Evolutionary conservation across 805 yeast species (phyloP).

Genomic region (Jamesozyma spencerorum): DNA sequence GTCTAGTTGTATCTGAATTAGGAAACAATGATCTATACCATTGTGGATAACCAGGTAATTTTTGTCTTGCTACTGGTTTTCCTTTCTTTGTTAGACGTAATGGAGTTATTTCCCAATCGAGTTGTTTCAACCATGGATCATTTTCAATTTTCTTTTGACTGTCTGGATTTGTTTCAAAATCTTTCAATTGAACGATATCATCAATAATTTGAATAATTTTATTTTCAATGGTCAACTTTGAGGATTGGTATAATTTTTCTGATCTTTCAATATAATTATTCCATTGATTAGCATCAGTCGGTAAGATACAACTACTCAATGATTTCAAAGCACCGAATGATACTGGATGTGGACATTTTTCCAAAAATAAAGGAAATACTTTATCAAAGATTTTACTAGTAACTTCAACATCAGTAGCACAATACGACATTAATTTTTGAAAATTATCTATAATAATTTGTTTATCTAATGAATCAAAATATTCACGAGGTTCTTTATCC

Average conservation of each 20-base stretch:
- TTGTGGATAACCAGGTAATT: conserved; percentile 81
- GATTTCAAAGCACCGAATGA: conserved; percentile 79
- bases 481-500: conserved; percentile 60
- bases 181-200: conserved; percentile 42
- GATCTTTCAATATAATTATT: conserved; percentile 56
- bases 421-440: conserved; percentile 58
- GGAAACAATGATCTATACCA: conserved; percentile 70
- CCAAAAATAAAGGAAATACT: conserved; percentile 58
- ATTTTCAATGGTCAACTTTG: conserved; percentile 45
- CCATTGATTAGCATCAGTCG: conserved; percentile 67
- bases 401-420: conserved; percentile 74
- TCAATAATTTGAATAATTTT: conserved; percentile 53
- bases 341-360: conserved; percentile 84
- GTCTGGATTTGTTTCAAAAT: conserved; percentile 16
- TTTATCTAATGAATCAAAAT: conserved; percentile 48
- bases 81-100: conserved; percentile 59
- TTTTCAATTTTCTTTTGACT: conserved; percentile 29
- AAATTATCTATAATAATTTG: conserved; percentile 47
- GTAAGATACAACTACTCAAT: conserved; percentile 65
- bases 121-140: conserved; percentile 87
- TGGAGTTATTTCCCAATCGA: conserved; percentile 75
- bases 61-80: conserved; percentile 60
- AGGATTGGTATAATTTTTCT: conserved; percentile 55
- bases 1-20: conserved; percentile 30
- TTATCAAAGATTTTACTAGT: conserved; percentile 63